Base-by-base conservation (phyloP, 2,329 filamentous ascomycete species). In the Penicillium sp. region DNA sequence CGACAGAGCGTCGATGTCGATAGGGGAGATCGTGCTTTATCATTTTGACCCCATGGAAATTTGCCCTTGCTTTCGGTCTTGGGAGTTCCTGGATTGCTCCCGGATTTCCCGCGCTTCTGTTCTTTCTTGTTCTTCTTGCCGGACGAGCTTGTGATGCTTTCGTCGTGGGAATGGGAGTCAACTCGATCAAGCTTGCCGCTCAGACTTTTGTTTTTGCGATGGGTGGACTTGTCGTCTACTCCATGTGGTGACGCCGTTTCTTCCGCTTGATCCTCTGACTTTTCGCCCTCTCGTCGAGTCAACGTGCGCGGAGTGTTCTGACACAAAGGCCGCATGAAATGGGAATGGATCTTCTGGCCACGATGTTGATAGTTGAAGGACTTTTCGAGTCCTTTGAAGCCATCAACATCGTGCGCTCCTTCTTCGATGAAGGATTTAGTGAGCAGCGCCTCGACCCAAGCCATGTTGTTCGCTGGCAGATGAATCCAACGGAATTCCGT, bases 361-460 rank as follows among this genome's bases (percentile, higher is more conserved):
- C 75, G 69, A 54, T 81, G 77, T 43, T 80, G 75, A 46, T 80
- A 76, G 29, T 72, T 73, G 44, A 81, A 79, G 3, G 74, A 77
- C 43, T 73, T 72, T 48, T 79, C 76, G 2, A 82, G 54, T 0
- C 76, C 74, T 50, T 80, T 81, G 61, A 80, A 81, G 1, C 74
- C 73, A 51, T 80, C 75, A 1, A 80, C 72, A 52, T 82, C 78
- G n/a, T 70, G 69, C 11, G 73, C 71, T 0, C 76, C 76, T 25
- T 76, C 74, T 54, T 82, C 79, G 22, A 82, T 75, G 47, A 82
- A 82, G 6, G 71, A 71, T 47, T 82, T 82, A 1, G 77, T 76
- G n/a, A 82, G 60, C 1, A 82, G 62, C 0, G 76, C 72, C 57
- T 82, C 77, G 3, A 77, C 72, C 79, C 79, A 82, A 1, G 73